Evolutionary conservation across 164 flowering plant species (phyloP), one percentile per base, ranked within the genome.

Genomic region (Vitis rotundifolia): DNA sequence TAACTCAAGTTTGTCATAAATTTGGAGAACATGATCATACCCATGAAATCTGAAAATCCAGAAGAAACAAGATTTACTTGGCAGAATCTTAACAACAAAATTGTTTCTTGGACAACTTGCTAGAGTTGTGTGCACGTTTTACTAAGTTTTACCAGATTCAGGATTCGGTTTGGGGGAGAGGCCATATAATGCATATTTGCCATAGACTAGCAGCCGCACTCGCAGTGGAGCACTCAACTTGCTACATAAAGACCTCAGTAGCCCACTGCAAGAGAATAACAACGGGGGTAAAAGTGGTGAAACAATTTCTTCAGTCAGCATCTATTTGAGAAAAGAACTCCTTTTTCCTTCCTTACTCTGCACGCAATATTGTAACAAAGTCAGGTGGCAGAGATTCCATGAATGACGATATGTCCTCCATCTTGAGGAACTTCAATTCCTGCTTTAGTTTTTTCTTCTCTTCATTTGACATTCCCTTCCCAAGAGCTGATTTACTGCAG

Each of bases 341-440:
- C 47, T 18, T 18, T 52, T 61, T 51, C 49, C 70, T 50, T 68
- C 44, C 76, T 75, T 72, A 94, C 98, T 94, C 99, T 61, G 88
- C 82, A 28, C 96, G 87, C 75, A 92, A 67, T 70, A 91, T 77
- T 10, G 85, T 77, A 67, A 88, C 79, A 66, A 94, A 90, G 75
- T 94, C 93, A 62, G 93, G 82, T 9, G 99, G 92, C 73, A 93
- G 79, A 72, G 96, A 89, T 76, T 91, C 99, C 93, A 93, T 91
- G 71, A 95, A 91, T 13, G 92, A 82, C 66, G 93, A 88, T 68
- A 93, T 70, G 64, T 95, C 99, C 69, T 84, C 99, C 85, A 90
- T 78, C 72, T 70, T 83, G 14, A 95, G 64, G 18, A 82, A 80
- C 74, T 84, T 86, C 77, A 91, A 61, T 66, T 93, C 98, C 75